Conservation (phyloP, 2,329 filamentous ascomycete species). For the Paraphoma sp. region DNA sequence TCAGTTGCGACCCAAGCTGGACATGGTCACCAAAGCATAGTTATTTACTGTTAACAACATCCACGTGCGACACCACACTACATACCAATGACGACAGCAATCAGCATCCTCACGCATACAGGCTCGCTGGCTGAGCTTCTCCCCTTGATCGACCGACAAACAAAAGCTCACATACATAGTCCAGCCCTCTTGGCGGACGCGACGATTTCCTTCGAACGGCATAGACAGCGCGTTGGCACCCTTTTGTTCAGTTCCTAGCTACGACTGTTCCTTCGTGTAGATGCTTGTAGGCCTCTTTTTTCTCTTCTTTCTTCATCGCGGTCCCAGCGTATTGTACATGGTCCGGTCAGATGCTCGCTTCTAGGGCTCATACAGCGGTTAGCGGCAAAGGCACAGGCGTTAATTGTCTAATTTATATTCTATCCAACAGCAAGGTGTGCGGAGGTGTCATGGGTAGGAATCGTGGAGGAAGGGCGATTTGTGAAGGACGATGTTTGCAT, state of each 20-base stretch:
- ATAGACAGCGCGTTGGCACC: constrained; percentile 34
- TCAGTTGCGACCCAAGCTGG: constrained; percentile 65
- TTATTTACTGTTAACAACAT: background rate
- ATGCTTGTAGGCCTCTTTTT: constrained; percentile 8
- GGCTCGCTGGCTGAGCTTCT: constrained; percentile 44
- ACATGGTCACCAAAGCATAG: constrained; percentile 51
- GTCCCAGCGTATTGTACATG: constrained; percentile 13
- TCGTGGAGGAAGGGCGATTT: constrained; percentile 1
- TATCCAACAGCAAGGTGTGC: constrained; percentile 2
- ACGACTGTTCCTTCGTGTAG: constrained; percentile 8
- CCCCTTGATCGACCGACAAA: constrained; percentile 9
- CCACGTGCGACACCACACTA: constrained; percentile 9
- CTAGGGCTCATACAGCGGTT: constrained; percentile 24
- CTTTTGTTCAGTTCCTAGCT: constrained; percentile 11
- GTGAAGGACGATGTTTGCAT: constrained; percentile 14
- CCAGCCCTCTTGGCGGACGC: constrained; percentile 24
- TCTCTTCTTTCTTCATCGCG: constrained; percentile 15
- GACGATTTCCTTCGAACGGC: constrained; percentile 37
- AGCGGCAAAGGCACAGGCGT: constrained; percentile 21
- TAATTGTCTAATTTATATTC: constrained; percentile 34
- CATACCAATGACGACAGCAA: constrained; percentile 27
- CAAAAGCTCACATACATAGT: constrained; percentile 34
- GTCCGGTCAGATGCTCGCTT: constrained; percentile 17
- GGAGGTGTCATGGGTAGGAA: background rate
- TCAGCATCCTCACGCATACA: constrained; percentile 11